Evolutionary conservation across 2,329 filamentous ascomycete species (phyloP).

Genomic region (Hymenoscyphus scutula): DNA sequence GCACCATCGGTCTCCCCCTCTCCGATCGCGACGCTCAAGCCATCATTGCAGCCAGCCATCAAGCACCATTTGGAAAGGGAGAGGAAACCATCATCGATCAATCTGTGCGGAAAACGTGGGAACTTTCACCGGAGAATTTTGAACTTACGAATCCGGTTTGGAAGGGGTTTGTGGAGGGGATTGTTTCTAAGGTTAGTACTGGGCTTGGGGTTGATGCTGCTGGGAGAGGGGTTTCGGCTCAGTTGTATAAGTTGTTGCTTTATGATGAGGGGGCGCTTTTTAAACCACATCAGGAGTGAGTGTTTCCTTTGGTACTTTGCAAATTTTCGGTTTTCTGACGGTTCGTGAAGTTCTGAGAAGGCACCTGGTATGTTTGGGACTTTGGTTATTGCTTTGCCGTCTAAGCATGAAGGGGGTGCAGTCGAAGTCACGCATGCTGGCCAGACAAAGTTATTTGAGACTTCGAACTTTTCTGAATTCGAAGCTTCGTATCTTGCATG

Average conservation of each 20-base stretch:
- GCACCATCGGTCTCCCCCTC: constrained; percentile 29
- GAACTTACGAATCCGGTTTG: constrained; percentile 39
- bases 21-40: constrained; percentile 26
- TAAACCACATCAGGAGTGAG: constrained; percentile 44
- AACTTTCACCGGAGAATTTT: constrained; percentile 43
- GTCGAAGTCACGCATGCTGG: constrained; percentile 42
- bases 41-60: constrained; percentile 22
- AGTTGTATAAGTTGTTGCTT: constrained; percentile 48
- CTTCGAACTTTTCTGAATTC: constrained; percentile 6
- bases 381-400: constrained; percentile 50
- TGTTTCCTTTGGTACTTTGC: neutral
- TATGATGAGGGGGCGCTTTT: constrained; percentile 51
- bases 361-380: constrained; percentile 50
- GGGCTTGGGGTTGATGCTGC: constrained; percentile 36
- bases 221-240: constrained; percentile 32
- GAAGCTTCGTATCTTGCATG: constrained; percentile 18
- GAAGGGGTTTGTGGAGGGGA: constrained; percentile 30
- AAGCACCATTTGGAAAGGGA: constrained; percentile 41
- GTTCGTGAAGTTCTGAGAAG: constrained; percentile 40
- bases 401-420: constrained; percentile 46
- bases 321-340: neutral
- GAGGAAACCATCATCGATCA: constrained; percentile 42
- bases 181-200: constrained; percentile 30
- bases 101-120: constrained; percentile 43
- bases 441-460: constrained; percentile 27